These are phyloP conservation scores for Cordia subcordata DNA, from an alignment of 257 asterid species.

Conservation along the genomic window DNA sequence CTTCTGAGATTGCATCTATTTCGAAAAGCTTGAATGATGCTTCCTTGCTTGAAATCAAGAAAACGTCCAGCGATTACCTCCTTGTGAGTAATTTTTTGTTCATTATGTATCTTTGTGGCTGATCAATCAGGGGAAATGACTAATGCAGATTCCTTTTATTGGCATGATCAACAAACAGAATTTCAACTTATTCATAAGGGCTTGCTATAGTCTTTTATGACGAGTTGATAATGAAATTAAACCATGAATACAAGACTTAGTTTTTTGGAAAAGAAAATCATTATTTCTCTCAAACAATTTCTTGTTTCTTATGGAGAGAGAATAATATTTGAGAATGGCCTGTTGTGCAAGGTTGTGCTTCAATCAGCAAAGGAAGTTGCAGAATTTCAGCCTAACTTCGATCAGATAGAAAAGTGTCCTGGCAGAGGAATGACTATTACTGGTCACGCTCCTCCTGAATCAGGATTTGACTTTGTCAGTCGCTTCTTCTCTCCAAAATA, in stretches of 20 bases:
- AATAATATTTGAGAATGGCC: not conserved
- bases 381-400: conserved; percentile 47
- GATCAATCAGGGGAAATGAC: not conserved
- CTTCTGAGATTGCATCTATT: conserved; percentile 26
- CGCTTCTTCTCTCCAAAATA: conserved; percentile 80
- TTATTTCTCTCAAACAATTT: not conserved
- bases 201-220: too few relatives aligned
- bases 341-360: conserved; percentile 58
- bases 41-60: conserved; percentile 38
- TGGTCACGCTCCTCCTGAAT: conserved; percentile 64
- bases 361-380: conserved; percentile 62
- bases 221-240: too few relatives aligned
- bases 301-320: too few relatives aligned
- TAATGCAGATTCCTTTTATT: too few relatives aligned
- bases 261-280: too few relatives aligned
- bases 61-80: conserved; percentile 38
- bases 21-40: conserved; percentile 43
- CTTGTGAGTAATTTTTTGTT: conserved; percentile 24
- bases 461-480: conserved; percentile 70
- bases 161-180: too few relatives aligned
- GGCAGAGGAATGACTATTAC: conserved; percentile 72
- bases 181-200: too few relatives aligned
- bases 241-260: too few relatives aligned
- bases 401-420: conserved; percentile 39
- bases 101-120: not conserved